Evolutionary conservation across 768 basidiomycete genomes (phyloP), one percentile per base, ranked within the genome.

Genomic region (Rhodotorula taiwanensis): DNA sequence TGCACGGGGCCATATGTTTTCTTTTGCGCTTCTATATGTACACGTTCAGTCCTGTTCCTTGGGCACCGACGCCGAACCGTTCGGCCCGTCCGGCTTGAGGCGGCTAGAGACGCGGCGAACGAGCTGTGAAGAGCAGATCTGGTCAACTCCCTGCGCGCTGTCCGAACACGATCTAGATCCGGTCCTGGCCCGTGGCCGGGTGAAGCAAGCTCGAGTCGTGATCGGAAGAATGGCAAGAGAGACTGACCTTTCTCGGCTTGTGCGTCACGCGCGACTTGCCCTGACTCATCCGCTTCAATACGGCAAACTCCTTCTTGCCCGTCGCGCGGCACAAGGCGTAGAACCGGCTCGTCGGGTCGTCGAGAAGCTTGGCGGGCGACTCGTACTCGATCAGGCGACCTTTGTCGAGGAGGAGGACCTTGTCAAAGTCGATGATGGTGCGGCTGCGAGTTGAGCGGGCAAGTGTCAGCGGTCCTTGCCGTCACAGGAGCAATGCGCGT

Each of bases 401-500:
- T 20, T 58, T 61, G 58, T 73, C 70, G 52, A 67, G 69, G 8
- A 57, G 23, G 41, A 72, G 56, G n/a, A 73, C 66, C 31, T 60
- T 62, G 62, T 72, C 64, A 45, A 71, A 73, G 30, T 63, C 67
- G 52, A 72, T 70, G 55, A 73, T 55, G 5, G 71, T 69, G 28
- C 71, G 58, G 62, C 70, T 58, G 60, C 33, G 11, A 36, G 11
- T 23, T 33, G 0, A 34, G n/a, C 36, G 36, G 44, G 31, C 9
- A 4, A 18, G 30, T 13, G 41, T 18, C 39, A 23, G 5, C 8
- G n/a, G 21, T n/a, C n/a, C n/a, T n/a, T n/a, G n/a, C n/a, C n/a
- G n/a, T n/a, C n/a, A n/a, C n/a, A n/a, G n/a, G n/a, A n/a, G n/a
- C n/a, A n/a, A n/a, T n/a, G n/a, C n/a, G n/a, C n/a, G n/a, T n/a